A percentile compares a stretch with the other conserved stretches of the same genome.
These are phyloP conservation scores for Juglanconis oblonga DNA, from an alignment of 2,329 filamentous ascomycete genomes.

Conservation along the genomic window DNA sequence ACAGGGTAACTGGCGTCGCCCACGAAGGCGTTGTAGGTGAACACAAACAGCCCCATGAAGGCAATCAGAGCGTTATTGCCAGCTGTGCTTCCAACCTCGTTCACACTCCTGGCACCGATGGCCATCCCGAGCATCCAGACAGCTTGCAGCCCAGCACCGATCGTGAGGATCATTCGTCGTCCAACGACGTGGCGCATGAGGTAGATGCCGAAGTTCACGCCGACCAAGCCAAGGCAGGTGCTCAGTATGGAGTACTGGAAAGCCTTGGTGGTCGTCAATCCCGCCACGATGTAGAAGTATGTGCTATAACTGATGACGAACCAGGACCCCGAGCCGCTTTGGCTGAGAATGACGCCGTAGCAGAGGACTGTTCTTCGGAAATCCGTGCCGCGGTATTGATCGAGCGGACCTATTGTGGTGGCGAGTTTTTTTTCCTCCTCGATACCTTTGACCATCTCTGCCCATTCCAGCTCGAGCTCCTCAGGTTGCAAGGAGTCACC, in stretches of 20 bases:
- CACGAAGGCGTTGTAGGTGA: conserved; percentile 36
- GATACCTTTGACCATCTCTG: conserved; percentile 37
- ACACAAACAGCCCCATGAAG: conserved; percentile 32
- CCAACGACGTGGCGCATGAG: conserved; percentile 45
- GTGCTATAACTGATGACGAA: conserved; percentile 49
- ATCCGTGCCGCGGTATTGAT: conserved; percentile 42
- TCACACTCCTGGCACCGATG: conserved; percentile 26
- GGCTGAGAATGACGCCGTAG: conserved; percentile 44
- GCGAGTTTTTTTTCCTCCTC: conserved; percentile 35
- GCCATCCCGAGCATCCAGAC: conserved; percentile 43
- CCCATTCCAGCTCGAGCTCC: conserved; percentile 36
- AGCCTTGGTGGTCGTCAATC: conserved; percentile 36
- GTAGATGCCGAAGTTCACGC: conserved; percentile 47
- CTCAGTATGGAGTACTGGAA: conserved; percentile 50
- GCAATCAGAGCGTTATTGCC: conserved; percentile 34
- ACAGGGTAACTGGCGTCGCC: conserved; percentile 40
- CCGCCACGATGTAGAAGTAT: conserved; percentile 44
- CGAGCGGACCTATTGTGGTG: conserved; percentile 29
- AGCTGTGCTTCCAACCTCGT: conserved; percentile 20
- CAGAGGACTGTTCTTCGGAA: conserved; percentile 48
- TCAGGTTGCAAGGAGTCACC: conserved; percentile 28
- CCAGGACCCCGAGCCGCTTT: conserved; percentile 44
- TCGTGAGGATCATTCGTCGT: conserved; percentile 44
- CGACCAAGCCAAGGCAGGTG: conserved; percentile 45
- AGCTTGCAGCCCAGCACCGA: conserved; percentile 41